These are phyloP conservation scores for Umbilicus rupestris DNA, from an alignment of 164 flowering plant genomes.

Conservation along the genomic window DNA sequence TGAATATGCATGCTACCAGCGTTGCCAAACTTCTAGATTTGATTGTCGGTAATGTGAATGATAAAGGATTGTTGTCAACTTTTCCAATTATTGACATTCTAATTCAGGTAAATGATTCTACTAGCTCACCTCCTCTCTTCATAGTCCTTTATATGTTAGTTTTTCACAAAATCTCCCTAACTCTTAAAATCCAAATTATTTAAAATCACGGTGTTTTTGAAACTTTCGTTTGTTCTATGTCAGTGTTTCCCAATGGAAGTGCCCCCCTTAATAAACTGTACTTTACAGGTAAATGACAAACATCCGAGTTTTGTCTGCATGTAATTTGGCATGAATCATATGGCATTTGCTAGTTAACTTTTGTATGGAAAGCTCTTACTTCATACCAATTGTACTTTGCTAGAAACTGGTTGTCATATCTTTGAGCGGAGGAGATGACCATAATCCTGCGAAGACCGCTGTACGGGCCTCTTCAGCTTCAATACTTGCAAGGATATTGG, in stretches of 20 bases:
- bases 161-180: not conserved
- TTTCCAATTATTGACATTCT: slow-evolving; percentile 77
- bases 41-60: slow-evolving; percentile 79
- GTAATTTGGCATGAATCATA: not conserved
- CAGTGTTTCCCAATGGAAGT: slow-evolving; percentile 80
- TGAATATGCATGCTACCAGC: slow-evolving; percentile 60
- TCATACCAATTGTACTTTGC: slow-evolving; percentile 10
- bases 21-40: slow-evolving; percentile 71
- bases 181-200: not conserved
- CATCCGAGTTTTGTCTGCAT: slow-evolving; percentile 2
- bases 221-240: slow-evolving; percentile 7
- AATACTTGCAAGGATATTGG: slow-evolving; percentile 79
- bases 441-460: slow-evolving; percentile 66
- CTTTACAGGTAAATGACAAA: slow-evolving; percentile 50
- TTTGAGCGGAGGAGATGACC: slow-evolving; percentile 80
- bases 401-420: slow-evolving; percentile 71
- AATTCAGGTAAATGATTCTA: slow-evolving; percentile 52
- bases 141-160: not conserved
- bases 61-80: slow-evolving; percentile 66
- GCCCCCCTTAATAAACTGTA: slow-evolving; percentile 64
- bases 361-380: not conserved
- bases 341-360: not conserved
- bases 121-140: not conserved
- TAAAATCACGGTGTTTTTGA: not conserved
- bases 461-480: slow-evolving; percentile 76